Evolutionary conservation across 441 rosid genomes (phyloP).

Genomic region (Rhodomyrtus psidioides): DNA sequence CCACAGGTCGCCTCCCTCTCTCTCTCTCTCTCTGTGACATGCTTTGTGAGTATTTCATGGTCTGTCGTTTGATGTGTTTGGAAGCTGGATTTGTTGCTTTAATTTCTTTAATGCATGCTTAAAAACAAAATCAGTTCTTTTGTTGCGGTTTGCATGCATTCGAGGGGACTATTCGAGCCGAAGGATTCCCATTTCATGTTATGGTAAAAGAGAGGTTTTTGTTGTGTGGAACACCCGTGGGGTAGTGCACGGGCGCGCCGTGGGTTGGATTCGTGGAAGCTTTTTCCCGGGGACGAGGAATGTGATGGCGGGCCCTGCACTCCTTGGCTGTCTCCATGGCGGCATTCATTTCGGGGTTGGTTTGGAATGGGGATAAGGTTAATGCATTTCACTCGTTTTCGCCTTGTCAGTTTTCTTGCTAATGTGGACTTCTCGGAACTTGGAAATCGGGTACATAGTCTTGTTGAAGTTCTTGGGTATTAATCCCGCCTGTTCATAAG

Average conservation of each 20-base stretch:
- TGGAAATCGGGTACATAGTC: slow-evolving; percentile 55
- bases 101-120: background rate
- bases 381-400: slow-evolving; percentile 45
- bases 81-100: background rate
- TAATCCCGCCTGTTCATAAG: slow-evolving; percentile 53
- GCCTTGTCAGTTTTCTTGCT: slow-evolving; percentile 66
- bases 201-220: background rate
- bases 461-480: slow-evolving; percentile 38
- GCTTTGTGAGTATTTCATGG: fast-evolving
- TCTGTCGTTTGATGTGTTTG: background rate
- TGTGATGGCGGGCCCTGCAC: fast-evolving
- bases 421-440: slow-evolving; percentile 44
- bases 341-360: slow-evolving; percentile 63
- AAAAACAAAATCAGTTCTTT: background rate
- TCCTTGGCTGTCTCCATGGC: slow-evolving; percentile 13
- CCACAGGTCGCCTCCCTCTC: background rate
- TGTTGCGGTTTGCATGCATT: background rate
- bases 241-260: background rate
- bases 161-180: fast-evolving
- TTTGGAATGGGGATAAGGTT: slow-evolving; percentile 47
- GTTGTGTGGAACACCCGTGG: background rate
- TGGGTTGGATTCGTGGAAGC: background rate
- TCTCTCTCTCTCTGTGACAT: background rate
- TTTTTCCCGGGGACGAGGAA: background rate
- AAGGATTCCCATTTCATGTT: background rate